Percentiles rank a stretch among this genome's conserved stretches.
These are phyloP conservation scores for Lagenaria siceraria DNA, from an alignment of 306 rosid species.

Conservation along the genomic window DNA sequence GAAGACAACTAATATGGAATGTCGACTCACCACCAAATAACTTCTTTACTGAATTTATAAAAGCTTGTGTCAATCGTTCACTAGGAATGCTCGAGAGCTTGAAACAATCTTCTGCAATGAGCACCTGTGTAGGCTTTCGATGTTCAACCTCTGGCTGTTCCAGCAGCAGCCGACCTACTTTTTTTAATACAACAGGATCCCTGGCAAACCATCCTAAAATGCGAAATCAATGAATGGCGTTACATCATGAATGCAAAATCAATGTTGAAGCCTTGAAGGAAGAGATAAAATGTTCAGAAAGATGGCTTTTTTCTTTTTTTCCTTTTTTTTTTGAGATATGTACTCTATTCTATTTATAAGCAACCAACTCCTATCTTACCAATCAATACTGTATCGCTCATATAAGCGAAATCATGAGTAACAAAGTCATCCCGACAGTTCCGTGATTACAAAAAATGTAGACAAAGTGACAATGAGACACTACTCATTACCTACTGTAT, in stretches of 20 bases:
- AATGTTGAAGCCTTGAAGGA: background rate
- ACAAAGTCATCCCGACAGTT: background rate
- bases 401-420: background rate
- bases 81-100: slow-evolving; percentile 53
- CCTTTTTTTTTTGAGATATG: background rate
- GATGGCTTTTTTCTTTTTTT: background rate
- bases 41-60: slow-evolving; percentile 39
- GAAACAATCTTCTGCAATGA: slow-evolving; percentile 81
- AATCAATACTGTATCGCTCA: background rate
- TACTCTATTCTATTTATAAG: background rate
- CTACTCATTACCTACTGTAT: slow-evolving; percentile 59
- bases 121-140: slow-evolving; percentile 35
- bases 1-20: background rate
- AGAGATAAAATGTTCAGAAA: background rate
- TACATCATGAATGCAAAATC: background rate
- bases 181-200: slow-evolving; percentile 49
- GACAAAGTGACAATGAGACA: background rate
- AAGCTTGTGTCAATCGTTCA: slow-evolving; percentile 21
- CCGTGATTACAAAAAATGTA: background rate
- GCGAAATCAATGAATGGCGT: background rate
- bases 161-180: slow-evolving; percentile 52
- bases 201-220: slow-evolving; percentile 88
- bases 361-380: background rate
- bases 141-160: slow-evolving; percentile 27
- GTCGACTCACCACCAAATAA: slow-evolving; percentile 55